Conservation (phyloP, 805 yeast species). For the Wickerhamiella shivajii region DNA sequence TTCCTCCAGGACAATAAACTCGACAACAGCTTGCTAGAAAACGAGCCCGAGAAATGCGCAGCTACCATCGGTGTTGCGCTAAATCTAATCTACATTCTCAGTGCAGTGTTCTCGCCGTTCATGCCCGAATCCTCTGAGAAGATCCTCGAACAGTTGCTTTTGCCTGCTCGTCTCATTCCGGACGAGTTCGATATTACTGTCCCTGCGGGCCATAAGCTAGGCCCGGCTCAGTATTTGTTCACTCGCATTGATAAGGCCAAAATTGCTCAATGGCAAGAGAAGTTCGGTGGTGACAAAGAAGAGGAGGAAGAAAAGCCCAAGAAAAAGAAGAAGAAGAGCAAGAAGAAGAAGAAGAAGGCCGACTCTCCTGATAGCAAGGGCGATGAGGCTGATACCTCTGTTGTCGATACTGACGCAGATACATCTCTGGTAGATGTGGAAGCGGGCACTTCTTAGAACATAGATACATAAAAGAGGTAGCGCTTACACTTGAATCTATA, state of each 20-base stretch:
- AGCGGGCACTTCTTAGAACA: no score
- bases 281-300: slow-evolving; percentile 62
- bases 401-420: background rate
- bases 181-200: slow-evolving; percentile 58
- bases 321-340: slow-evolving; percentile 8
- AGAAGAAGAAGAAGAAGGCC: slow-evolving; percentile 3
- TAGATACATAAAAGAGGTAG: no score
- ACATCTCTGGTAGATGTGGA: no score
- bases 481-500: no score
- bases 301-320: slow-evolving; percentile 6
- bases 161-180: slow-evolving; percentile 64
- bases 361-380: background rate
- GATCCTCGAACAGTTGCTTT: slow-evolving; percentile 68
- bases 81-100: slow-evolving; percentile 74
- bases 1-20: slow-evolving; percentile 93
- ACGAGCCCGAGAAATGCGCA: slow-evolving; percentile 66
- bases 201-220: slow-evolving; percentile 71
- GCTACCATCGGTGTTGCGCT: slow-evolving; percentile 87
- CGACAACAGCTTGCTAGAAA: slow-evolving; percentile 70
- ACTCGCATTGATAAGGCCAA: slow-evolving; percentile 81
- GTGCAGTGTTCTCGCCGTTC: slow-evolving; percentile 70
- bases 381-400: background rate
- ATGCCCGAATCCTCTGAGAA: slow-evolving; percentile 71
- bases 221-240: slow-evolving; percentile 84
- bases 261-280: slow-evolving; percentile 71